Evolutionary conservation across 2,329 filamentous ascomycete genomes (phyloP).

Genomic region (Apiospora koreana): DNA sequence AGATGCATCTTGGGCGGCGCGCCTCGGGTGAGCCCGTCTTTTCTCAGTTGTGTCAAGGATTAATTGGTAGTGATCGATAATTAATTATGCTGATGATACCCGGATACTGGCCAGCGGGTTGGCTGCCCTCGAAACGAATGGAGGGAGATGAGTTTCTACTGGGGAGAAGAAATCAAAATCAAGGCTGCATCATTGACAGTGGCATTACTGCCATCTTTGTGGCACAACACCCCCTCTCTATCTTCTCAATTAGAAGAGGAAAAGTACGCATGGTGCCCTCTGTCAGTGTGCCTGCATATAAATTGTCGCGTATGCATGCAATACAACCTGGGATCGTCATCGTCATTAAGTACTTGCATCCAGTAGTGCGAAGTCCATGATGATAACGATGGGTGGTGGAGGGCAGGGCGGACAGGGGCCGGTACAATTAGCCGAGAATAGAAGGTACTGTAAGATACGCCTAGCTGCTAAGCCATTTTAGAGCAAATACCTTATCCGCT

Average conservation of each 20-base stretch:
- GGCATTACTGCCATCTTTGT: background rate
- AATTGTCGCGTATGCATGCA: background rate
- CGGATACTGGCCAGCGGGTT: background rate
- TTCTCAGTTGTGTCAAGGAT: background rate
- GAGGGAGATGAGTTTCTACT: background rate
- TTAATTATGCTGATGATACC: background rate
- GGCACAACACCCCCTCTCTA: background rate
- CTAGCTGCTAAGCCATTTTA: background rate
- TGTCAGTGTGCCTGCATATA: slow-evolving; percentile 3
- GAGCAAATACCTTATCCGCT: background rate
- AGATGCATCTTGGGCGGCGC: background rate
- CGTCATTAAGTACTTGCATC: background rate
- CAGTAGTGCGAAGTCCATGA: background rate
- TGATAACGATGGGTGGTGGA: too few species aligned
- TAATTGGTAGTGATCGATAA: background rate
- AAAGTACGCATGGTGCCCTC: background rate
- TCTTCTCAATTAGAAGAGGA: background rate
- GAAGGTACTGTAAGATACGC: slow-evolving; percentile 24
- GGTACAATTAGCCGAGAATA: slow-evolving; percentile 25
- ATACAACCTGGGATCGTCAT: background rate
- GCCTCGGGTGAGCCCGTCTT: background rate
- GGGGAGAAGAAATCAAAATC: too few species aligned
- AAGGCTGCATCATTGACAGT: too few species aligned
- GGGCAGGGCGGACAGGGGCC: background rate
- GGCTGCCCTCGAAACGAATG: background rate